Conservation (phyloP, 2,329 filamentous ascomycete species). For the Sporothrix humicola region DNA sequence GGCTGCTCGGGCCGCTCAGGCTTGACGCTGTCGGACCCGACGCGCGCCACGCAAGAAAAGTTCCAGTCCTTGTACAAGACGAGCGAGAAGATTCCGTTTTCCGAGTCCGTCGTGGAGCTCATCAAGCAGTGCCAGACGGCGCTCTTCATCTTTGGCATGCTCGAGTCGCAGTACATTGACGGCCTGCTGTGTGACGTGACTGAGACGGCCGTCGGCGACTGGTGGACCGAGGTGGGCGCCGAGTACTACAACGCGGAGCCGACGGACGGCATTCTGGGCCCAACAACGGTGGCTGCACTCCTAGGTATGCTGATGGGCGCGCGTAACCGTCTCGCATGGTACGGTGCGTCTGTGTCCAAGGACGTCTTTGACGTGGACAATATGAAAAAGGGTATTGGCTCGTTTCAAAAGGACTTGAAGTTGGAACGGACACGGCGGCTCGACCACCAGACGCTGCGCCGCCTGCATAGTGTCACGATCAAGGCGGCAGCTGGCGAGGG, state of each 20-base stretch:
- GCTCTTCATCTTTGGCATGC: constrained; percentile 82
- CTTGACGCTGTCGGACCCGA: constrained; percentile 78
- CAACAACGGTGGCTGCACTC: constrained; percentile 86
- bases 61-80: constrained; percentile 90
- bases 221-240: constrained; percentile 93
- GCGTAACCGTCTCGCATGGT: constrained; percentile 84
- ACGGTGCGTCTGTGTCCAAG: constrained; percentile 82
- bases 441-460: constrained; percentile 81
- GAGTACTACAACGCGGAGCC: constrained; percentile 94
- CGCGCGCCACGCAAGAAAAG: constrained; percentile 82
- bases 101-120: constrained; percentile 81
- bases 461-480: constrained; percentile 80
- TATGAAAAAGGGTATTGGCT: constrained; percentile 81
- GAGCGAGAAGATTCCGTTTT: constrained; percentile 79
- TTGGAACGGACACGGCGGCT: constrained; percentile 77
- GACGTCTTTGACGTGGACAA: constrained; percentile 86
- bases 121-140: constrained; percentile 92
- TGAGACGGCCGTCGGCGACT: constrained; percentile 86
- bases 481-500: constrained; percentile 89
- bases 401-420: constrained; percentile 90
- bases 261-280: constrained; percentile 88
- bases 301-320: constrained; percentile 89
- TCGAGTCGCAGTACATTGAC: constrained; percentile 88
- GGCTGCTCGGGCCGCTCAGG: constrained; percentile 91
- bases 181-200: constrained; percentile 92